Percentiles rank a stretch among this genome's conserved stretches.
phyloP scores from a whole-genome alignment of 352 stramenopile genomes.

The Phytophthora pisi region DNA sequence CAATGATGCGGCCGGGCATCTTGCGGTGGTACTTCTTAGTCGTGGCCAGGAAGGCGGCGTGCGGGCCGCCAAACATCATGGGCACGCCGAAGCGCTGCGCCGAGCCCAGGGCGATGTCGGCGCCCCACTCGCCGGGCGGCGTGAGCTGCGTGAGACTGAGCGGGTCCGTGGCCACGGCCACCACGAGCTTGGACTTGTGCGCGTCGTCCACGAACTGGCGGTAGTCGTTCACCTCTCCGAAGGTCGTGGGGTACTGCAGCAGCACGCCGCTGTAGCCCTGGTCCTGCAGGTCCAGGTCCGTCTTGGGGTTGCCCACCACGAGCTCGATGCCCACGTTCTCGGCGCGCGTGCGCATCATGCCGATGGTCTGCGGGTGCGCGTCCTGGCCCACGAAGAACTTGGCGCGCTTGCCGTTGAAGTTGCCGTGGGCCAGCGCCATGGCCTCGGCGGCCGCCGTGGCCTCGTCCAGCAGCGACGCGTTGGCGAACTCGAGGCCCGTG shows the following conservation, averaged over 20 bases:
- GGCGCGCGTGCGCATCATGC: conserved; percentile 94
- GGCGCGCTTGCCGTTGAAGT: conserved; percentile 93
- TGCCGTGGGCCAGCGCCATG: conserved; percentile 96
- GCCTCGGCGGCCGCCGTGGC: conserved; percentile 98
- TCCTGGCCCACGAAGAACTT: conserved; percentile 97
- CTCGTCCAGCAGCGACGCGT: conserved; percentile 98
- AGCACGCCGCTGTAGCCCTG: conserved; percentile 96
- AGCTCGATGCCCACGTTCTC: conserved; percentile 93
- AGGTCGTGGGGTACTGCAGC: conserved; percentile 99
- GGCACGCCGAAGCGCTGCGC: conserved; percentile 98
- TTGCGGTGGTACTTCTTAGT: conserved; percentile 97
- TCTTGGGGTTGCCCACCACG: conserved; percentile 85
- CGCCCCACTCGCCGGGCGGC: conserved; percentile 94
- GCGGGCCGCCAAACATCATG: conserved; percentile 99
- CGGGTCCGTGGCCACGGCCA: conserved; percentile 97
- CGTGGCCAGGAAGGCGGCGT: conserved; percentile 97
- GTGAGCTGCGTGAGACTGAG: conserved; percentile 96
- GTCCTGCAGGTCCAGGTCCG: conserved; percentile 81
- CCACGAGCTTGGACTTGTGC: conserved; percentile 89
- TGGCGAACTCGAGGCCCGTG: conserved; percentile 96
- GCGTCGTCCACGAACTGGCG: conserved; percentile 88
- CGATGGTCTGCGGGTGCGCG: conserved; percentile 92
- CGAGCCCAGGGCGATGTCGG: conserved; percentile 98
- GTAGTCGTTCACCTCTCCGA: conserved; percentile 94
- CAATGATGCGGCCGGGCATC: conserved; percentile 99